Base-by-base conservation (phyloP, 768 basidiomycete genomes). In the Kwoniella dejecticola region DNA sequence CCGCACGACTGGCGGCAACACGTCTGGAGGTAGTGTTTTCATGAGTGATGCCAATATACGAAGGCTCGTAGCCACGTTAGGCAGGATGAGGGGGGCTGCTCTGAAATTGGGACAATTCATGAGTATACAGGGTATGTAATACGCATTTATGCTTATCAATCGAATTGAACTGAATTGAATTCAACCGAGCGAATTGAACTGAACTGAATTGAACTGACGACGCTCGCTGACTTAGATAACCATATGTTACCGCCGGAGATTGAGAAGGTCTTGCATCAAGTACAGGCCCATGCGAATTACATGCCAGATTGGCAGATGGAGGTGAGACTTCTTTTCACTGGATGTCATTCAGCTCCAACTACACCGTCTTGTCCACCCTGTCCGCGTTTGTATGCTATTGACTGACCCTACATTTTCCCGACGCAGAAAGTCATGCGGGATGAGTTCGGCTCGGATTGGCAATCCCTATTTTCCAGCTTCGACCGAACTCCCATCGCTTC, bases 301-400 rank as follows among this genome's bases (percentile, higher is more conserved):
- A 99, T 99, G 95, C 95, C 95, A 0, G 89, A 95, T 68, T 94
- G 89, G 89, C 95, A 99, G 76, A 89, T 97, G 87, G 89, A 94
- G 85, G 94, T 91, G 15, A 19, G 79, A 74, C 3, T 4, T 26
- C 10, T 30, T 7, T 17, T 26, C 8, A 24, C 23, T 40, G 19
- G 19, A 24, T 54, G 27, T 24, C 19, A 11, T 47, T 15, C 17
- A 4, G 13, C 1, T 48, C 59, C 50, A 27, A n/a, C n/a, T n/a
- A n/a, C n/a, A n/a, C n/a, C n/a, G n/a, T n/a, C n/a, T n/a, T n/a
- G n/a, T n/a, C n/a, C n/a, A n/a, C n/a, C n/a, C n/a, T n/a, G n/a
- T n/a, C n/a, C n/a, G n/a, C n/a, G n/a, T n/a, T n/a, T n/a, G n/a
- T n/a, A n/a, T n/a, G n/a, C n/a, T n/a, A n/a, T n/a, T n/a, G n/a